Base-by-base conservation (phyloP, 768 basidiomycete species). In the Boletus bicolor region DNA sequence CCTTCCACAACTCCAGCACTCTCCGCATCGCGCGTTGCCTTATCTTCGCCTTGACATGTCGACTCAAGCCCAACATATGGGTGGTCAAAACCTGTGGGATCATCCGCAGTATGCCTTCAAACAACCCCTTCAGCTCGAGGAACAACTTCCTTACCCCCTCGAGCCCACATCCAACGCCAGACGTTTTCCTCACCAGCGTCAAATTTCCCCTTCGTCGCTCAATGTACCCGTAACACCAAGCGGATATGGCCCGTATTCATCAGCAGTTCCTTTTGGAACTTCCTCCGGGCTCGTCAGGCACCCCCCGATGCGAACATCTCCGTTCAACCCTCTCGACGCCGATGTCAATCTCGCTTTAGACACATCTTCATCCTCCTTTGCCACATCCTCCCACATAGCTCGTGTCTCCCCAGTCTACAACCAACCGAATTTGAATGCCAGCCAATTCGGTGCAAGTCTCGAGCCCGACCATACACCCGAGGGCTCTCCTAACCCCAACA, bases 81-180 rank as follows among this genome's bases (percentile, higher is more conserved):
- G 35, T 0, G 42, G 35, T 11, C 56, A 60, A 24, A 49, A 47
- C 41, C 15, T 53, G 7, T 71, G 70, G 71, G 56, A 62, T 39
- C 59, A 61, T 2, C 26, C 45, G 0, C 60, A 59, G 10, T 64
- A 56, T 49, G 2, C 55, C 2, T 44, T 64, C 47, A 59, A 47
- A 11, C 64, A 57, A 4, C 48, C 65, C 10, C 58, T 64, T 9
- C 66, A 71, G 26, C 72, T 73, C 44, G 70, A 73, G 24, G 69
- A 73, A 24, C 54, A n/a, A 6, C 15, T 56, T 2, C 44, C 60
- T 0, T 65, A 61, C 49, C 15, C 65, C 19, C 37, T 72, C 15
- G 57, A 69, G 4, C 1, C 57, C 28, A 34, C 58, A 3, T 12
- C 54, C 7, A 30, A 15, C 32, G 11, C 44, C 30, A 62, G 28